These are phyloP conservation scores for Exobasidium rhododendri DNA, from an alignment of 1,284 basidiomycete species.

Conservation along the genomic window DNA sequence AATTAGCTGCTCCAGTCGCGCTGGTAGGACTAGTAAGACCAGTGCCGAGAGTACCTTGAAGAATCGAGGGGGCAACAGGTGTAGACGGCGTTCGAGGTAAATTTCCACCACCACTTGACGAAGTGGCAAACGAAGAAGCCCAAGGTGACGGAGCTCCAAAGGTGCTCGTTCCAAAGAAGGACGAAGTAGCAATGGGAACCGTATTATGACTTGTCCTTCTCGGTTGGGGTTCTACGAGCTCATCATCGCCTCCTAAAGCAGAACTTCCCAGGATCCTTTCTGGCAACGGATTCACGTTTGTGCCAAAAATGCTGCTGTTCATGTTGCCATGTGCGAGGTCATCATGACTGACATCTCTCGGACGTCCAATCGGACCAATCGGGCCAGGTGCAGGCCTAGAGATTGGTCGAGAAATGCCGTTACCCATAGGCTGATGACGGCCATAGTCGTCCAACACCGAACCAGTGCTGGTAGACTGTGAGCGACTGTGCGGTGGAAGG, in stretches of 20 bases:
- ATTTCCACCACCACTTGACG: constrained; percentile 15
- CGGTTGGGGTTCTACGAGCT: constrained; percentile 48
- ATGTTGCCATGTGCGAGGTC: not conserved
- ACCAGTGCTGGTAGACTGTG: not conserved
- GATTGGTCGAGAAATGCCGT: constrained; percentile 12
- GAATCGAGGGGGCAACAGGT: not conserved
- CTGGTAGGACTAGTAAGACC: not conserved
- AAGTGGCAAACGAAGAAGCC: constrained; percentile 28
- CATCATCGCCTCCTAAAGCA: constrained; percentile 52
- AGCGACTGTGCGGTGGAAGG: not conserved
- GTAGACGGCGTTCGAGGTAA: not conserved
- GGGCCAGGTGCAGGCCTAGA: constrained; percentile 26
- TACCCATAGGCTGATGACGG: not conserved
- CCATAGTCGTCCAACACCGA: not conserved
- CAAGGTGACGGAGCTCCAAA: constrained; percentile 24
- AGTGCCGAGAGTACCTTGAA: not conserved
- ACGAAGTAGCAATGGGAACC: constrained; percentile 30
- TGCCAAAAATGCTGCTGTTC: constrained; percentile 2
- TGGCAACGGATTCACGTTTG: constrained; percentile 16
- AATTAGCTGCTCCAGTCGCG: constrained; percentile 19
- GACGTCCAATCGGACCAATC: constrained; percentile 53
- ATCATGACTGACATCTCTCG: constrained; percentile 8
- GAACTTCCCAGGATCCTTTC: constrained; percentile 53
- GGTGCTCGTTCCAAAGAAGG: constrained; percentile 25
- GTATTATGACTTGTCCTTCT: constrained; percentile 39